Evolutionary conservation across 140 eudicot species (phyloP), one percentile per base, ranked within the genome.

Genomic region (Ambrosia hybrid): DNA sequence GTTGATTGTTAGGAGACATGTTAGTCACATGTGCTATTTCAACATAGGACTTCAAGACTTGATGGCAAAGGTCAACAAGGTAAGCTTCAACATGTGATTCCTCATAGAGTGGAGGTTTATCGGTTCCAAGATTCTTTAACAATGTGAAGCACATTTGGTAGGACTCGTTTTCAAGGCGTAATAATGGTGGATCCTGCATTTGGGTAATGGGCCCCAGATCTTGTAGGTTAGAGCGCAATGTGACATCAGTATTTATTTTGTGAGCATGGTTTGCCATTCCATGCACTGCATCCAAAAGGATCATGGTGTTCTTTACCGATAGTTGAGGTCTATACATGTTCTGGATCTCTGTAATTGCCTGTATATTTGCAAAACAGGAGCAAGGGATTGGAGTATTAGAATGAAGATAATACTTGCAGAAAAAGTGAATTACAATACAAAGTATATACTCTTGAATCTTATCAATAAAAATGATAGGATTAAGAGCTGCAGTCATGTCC

Each of bases 321-420:
- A 94, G 83, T 51, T 83, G 91, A 43, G 84, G 65, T 75, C 94
- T 84, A 55, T 82, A 85, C 86, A 83, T 84, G 79, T 62, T 81
- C 82, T 90, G 91, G 80, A 94, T 84, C 81, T 94, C 99, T 84
- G 88, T 84, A 38, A 90, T 76, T n/a, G 96, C 99, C 99, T 94
- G 96, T 65, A 68, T 17, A 46, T 57, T 53, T 74, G 15, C 51
- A 59, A 26, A 59, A 59, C 65, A 59, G 38, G 6, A 57, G 60
- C 60, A 55, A 55, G 60, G 33, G 26, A 55, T 15, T 55, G 8
- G 60, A 55, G 60, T 1, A 21, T 57, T 57, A 57, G 12, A 57
- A 57, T 57, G 63, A 7, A 57, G 21, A 57, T 7, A 57, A 21
- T 21, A 36, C 68, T 38, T 6, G 3, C 68, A n/a, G 38, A 16